phyloP scores from a whole-genome alignment of 2,329 filamentous ascomycete species.

The Lithohypha guttulata region DNA sequence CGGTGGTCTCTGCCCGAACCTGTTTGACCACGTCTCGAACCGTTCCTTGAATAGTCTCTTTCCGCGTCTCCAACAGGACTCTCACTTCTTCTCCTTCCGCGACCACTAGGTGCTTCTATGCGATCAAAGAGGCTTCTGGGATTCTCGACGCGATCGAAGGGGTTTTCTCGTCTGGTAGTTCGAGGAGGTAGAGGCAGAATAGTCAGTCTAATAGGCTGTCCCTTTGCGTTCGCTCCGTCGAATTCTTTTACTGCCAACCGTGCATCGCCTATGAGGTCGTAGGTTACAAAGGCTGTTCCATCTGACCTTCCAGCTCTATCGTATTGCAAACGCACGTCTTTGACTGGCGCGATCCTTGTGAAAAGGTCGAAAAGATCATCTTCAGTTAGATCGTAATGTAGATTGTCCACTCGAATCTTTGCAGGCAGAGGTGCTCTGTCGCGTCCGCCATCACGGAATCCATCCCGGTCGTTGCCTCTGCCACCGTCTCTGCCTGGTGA shows the following conservation, averaged over 20 bases:
- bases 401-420: slow-evolving; percentile 74
- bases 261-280: slow-evolving; percentile 60
- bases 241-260: slow-evolving; percentile 65
- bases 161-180: slow-evolving; percentile 28
- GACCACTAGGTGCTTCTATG: slow-evolving; percentile 38
- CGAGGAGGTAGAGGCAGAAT: slow-evolving; percentile 47
- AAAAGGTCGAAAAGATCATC: slow-evolving; percentile 76
- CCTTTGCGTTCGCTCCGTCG: slow-evolving; percentile 82
- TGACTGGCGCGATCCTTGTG: slow-evolving; percentile 60
- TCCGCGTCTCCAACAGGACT: slow-evolving; percentile 31
- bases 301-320: slow-evolving; percentile 83
- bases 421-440: slow-evolving; percentile 46
- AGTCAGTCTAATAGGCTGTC: slow-evolving; percentile 68
- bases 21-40: slow-evolving; percentile 29
- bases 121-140: slow-evolving; percentile 57
- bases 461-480: slow-evolving; percentile 23
- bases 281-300: slow-evolving; percentile 74
- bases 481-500: no score
- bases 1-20: slow-evolving; percentile 35
- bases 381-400: slow-evolving; percentile 85
- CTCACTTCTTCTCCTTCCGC: slow-evolving; percentile 31
- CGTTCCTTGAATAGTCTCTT: slow-evolving; percentile 33
- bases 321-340: slow-evolving; percentile 61
- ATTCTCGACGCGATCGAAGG: slow-evolving; percentile 41
- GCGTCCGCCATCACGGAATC: slow-evolving; percentile 25